Conservation (phyloP, 371 early-diverging fungal species). For the Rhizomucor miehei region DNA sequence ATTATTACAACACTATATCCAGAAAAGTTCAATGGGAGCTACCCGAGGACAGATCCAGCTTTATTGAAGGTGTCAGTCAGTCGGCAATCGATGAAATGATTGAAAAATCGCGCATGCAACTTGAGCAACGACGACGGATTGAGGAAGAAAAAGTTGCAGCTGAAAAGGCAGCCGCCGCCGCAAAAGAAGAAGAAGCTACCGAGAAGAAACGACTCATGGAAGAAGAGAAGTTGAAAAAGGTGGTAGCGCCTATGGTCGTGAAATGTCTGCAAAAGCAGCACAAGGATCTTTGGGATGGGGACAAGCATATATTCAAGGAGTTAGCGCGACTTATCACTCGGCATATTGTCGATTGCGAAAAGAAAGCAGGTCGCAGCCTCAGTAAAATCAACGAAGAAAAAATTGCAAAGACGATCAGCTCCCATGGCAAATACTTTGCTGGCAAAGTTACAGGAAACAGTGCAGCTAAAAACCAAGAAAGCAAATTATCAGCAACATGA, state of each 20-base stretch:
- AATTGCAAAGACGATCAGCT: slow-evolving; percentile 45
- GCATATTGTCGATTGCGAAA: slow-evolving; percentile 45
- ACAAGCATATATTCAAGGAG: slow-evolving; percentile 48
- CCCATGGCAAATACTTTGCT: slow-evolving; percentile 31
- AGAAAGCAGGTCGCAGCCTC: slow-evolving; percentile 7
- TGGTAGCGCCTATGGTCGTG: slow-evolving; percentile 37
- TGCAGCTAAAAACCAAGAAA: too few species aligned
- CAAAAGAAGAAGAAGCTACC: slow-evolving; percentile 17
- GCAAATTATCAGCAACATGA: too few species aligned
- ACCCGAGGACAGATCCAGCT: slow-evolving; percentile 31
- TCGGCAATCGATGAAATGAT: slow-evolving; percentile 14
- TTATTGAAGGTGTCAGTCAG: slow-evolving; percentile 31
- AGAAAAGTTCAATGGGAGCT: slow-evolving; percentile 43
- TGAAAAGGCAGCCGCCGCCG: slow-evolving; percentile 6
- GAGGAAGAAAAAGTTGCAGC: slow-evolving; percentile 14
- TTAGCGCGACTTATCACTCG: slow-evolving; percentile 45
- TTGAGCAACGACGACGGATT: slow-evolving; percentile 4
- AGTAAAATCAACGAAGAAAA: slow-evolving; percentile 33
- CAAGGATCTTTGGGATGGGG: slow-evolving; percentile 35
- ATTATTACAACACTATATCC: slow-evolving; percentile 42
- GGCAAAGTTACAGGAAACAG: slow-evolving; percentile 4
- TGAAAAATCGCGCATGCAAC: not conserved
- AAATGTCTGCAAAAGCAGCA: slow-evolving; percentile 34
- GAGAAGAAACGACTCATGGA: slow-evolving; percentile 28
- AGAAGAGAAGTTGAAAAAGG: too few species aligned